These are phyloP conservation scores for Dendryphion nanum DNA, from an alignment of 2,329 filamentous ascomycete species.

Conservation along the genomic window DNA sequence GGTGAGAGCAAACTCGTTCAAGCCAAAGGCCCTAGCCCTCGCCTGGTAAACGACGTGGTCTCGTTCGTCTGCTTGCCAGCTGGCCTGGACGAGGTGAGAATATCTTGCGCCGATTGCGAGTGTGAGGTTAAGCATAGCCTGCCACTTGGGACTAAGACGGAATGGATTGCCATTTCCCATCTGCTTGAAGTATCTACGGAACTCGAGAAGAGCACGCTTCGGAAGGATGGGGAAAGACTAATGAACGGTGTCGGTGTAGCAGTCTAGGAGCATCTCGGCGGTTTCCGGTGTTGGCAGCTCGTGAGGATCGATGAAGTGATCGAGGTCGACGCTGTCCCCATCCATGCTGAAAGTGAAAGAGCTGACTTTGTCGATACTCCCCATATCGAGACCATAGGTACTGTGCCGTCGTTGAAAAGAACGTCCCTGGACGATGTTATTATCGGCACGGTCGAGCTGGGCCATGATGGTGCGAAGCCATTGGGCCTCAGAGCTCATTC, in stretches of 20 bases:
- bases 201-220: conserved; percentile 33
- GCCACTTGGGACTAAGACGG: conserved; percentile 30
- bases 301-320: conserved; percentile 31
- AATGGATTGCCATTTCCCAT: conserved; percentile 17
- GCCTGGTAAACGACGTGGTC: conserved; percentile 42
- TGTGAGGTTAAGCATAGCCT: conserved; percentile 41
- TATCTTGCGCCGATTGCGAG: conserved; percentile 44
- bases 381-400: too few species aligned
- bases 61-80: conserved; percentile 21
- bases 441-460: conserved; percentile 16
- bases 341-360: conserved; percentile 35
- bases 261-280: conserved; percentile 33
- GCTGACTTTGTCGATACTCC: conserved; percentile 26
- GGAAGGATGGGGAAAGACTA: conserved; percentile 39
- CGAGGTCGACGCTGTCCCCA: conserved; percentile 20
- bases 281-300: conserved; percentile 30
- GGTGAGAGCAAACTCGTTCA: conserved; percentile 26
- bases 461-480: conserved; percentile 30
- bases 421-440: conserved; percentile 8
- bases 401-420: conserved; percentile 7
- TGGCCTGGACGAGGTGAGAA: conserved; percentile 31
- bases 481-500: conserved; percentile 31
- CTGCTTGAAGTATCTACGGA: conserved; percentile 28
- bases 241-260: conserved; percentile 41
- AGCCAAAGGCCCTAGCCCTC: conserved; percentile 34